Percentiles rank a stretch among this genome's conserved stretches.
phyloP scores from a whole-genome alignment of 2,329 filamentous ascomycete species.

The Talaromyces sp. region DNA sequence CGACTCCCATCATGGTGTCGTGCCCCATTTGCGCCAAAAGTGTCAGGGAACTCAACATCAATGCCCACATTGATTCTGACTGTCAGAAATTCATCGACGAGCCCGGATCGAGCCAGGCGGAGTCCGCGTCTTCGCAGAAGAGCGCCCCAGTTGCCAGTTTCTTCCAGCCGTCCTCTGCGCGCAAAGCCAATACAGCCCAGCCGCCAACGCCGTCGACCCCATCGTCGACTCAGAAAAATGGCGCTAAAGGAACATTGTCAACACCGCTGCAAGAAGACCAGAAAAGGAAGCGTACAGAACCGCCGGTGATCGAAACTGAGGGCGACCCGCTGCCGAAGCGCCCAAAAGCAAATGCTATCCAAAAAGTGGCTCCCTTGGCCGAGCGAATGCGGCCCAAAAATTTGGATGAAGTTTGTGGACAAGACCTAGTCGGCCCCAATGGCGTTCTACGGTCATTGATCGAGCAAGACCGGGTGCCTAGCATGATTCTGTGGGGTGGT shows the following conservation, averaged over 20 bases:
- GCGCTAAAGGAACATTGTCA: constrained; percentile 29
- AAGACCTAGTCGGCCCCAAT: constrained; percentile 79
- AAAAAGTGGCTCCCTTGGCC: constrained; percentile 75
- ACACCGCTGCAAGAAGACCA: constrained; percentile 19
- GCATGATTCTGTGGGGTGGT: constrained; percentile 79
- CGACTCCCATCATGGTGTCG: constrained; percentile 50
- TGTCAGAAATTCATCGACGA: constrained; percentile 59
- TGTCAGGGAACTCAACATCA: constrained; percentile 70
- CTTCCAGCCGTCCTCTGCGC: constrained; percentile 50
- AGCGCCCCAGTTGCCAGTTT: constrained; percentile 45
- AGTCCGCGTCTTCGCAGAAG: constrained; percentile 31
- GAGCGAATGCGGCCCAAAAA: constrained; percentile 86
- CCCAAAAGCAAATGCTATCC: constrained; percentile 58
- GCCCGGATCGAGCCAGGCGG: constrained; percentile 41
- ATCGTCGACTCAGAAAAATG: constrained; percentile 21
- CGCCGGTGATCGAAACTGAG: constrained; percentile 26
- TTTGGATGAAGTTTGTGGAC: constrained; percentile 82
- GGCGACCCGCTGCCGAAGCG: constrained; percentile 55
- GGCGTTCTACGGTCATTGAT: constrained; percentile 87
- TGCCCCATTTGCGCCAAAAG: constrained; percentile 77
- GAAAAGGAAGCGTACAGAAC: constrained; percentile 20
- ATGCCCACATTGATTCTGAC: constrained; percentile 76
- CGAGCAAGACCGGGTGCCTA: constrained; percentile 78
- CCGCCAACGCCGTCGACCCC: constrained; percentile 22
- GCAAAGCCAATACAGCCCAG: constrained; percentile 33